phyloP scores from a whole-genome alignment of 2,329 filamentous ascomycete genomes.

The Pseudocercospora macadamiae region DNA sequence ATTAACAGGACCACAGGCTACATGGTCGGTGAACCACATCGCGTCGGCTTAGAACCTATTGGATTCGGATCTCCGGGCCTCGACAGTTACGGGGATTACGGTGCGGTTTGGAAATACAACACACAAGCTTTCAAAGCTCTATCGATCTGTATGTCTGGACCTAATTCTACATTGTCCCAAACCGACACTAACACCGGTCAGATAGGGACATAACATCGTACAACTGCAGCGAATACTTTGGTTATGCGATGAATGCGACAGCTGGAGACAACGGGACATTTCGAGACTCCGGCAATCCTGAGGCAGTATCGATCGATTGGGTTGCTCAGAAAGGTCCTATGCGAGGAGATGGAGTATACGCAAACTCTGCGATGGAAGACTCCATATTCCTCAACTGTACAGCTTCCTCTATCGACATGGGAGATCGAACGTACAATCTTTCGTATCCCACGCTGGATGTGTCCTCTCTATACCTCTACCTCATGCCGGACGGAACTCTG shows the following conservation, averaged over 20 bases:
- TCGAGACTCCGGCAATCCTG: background rate
- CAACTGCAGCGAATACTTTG: background rate
- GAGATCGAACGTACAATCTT: background rate
- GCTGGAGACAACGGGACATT: background rate
- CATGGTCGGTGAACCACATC: background rate
- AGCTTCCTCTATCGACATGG: background rate
- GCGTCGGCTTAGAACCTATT: background rate
- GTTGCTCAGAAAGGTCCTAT: background rate
- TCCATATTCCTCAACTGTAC: background rate
- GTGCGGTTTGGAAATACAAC: background rate
- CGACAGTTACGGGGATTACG: background rate
- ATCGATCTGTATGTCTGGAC: constrained; percentile 1
- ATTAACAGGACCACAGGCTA: background rate
- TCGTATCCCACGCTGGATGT: background rate
- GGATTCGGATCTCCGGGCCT: background rate
- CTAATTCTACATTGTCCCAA: background rate
- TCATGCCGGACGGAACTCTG: background rate
- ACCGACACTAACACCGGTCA: background rate
- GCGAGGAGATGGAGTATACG: background rate
- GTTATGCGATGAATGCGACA: background rate
- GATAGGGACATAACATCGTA: background rate
- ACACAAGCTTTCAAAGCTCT: background rate
- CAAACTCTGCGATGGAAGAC: background rate
- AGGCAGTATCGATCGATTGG: background rate
- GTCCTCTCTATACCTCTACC: background rate